These are phyloP conservation scores for Arthrinium phaeospermum DNA, from an alignment of 2,329 filamentous ascomycete species.

Conservation along the genomic window DNA sequence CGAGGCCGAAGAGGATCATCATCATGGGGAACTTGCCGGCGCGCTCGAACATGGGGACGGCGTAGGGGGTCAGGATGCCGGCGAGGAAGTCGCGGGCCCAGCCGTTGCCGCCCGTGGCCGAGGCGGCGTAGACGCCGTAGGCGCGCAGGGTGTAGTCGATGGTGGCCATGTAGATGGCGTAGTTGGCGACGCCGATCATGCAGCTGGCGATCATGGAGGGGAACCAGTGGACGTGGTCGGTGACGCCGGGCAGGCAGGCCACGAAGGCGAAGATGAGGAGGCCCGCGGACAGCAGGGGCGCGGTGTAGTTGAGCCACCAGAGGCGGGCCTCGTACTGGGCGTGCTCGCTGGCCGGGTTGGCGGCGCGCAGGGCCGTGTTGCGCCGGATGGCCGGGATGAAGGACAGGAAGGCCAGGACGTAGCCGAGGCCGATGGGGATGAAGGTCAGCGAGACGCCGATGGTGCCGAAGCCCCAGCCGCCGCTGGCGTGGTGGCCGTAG, in stretches of 20 bases:
- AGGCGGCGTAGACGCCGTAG: conserved; percentile 75
- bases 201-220: conserved; percentile 68
- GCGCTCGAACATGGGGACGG: conserved; percentile 67
- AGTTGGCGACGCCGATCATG: conserved; percentile 76
- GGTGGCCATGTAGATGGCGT: conserved; percentile 76
- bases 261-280: conserved; percentile 75
- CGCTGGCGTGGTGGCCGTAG: conserved; percentile 46
- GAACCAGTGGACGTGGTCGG: conserved; percentile 70
- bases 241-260: conserved; percentile 48
- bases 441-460: conserved; percentile 65
- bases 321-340: conserved; percentile 74
- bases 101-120: conserved; percentile 77
- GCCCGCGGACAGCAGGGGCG: conserved; percentile 67
- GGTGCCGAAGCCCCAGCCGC: conserved; percentile 67
- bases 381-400: conserved; percentile 64
- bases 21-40: conserved; percentile 58
- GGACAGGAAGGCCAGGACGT: conserved; percentile 64
- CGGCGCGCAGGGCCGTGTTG: conserved; percentile 56
- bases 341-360: conserved; percentile 57
- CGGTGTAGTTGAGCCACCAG: conserved; percentile 67
- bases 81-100: conserved; percentile 77
- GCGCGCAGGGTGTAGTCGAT: conserved; percentile 81
- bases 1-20: conserved; percentile 68
- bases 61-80: conserved; percentile 72
- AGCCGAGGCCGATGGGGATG: conserved; percentile 70